Base-by-base conservation (phyloP, 2,329 filamentous ascomycete species). In the Fusarium citri region DNA sequence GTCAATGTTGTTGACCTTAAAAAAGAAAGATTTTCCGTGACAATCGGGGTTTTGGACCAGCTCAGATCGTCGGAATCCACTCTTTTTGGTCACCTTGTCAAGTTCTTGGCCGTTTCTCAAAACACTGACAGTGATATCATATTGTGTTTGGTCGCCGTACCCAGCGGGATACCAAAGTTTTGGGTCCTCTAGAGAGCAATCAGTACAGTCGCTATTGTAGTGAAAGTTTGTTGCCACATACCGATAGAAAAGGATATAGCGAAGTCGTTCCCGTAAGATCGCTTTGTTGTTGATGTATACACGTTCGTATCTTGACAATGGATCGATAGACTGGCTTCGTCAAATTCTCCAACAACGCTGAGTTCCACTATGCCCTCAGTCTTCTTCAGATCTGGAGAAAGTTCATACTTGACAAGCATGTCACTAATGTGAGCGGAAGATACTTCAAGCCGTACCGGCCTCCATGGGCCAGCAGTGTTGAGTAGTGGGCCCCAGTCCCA, bases 401-500 rank as follows among this genome's bases (percentile, higher is more conserved):
- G n/a, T 5, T 8, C 15, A 6, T 59, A 59, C 1, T 59, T 47
- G 11, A 59, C 1, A n/a, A 58, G 11, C 18, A 59, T 28, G 7
- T 58, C 25, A 22, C 30, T 46, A 10, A 59, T 47, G 8, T 15
- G 18, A 8, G 51, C 14, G 15, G 51, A 58, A 22, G 31, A 47
- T 3, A 43, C 22, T 5, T 57, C 54, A 25, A 57, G 54, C 14
- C 31, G 48, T 25, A 57, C 46, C 34, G 54, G 54, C 7, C 26
- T 57, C 54, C 54, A 57, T 11, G 54, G 54, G 7, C 54, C 54
- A n/a, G 54, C 45, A 3, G 54, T 57, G 14, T 28, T 57, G 7
- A 57, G 54, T 3, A 51, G 25, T 16, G 54, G 45, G 8, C 54
- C 54, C 54, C 54, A 57, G 9, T 57, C 54, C 54, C 54, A 45